phyloP scores from a whole-genome alignment of 2,329 filamentous ascomycete species.

The Pseudopithomyces maydicus region DNA sequence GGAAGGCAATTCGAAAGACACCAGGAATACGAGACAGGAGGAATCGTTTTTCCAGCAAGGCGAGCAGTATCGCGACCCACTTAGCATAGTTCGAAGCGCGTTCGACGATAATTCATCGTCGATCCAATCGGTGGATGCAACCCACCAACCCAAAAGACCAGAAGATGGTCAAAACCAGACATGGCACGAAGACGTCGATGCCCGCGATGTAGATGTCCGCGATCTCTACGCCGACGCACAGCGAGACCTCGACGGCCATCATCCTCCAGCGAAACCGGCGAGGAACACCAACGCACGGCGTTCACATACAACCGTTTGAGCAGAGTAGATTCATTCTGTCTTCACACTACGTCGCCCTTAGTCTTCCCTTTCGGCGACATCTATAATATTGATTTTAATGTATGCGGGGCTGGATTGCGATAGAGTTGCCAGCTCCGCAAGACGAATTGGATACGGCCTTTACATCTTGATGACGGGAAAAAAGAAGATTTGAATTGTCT shows the following conservation, averaged over 20 bases:
- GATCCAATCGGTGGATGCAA: neutral
- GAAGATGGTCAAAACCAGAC: neutral
- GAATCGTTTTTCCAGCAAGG: slow-evolving; percentile 1
- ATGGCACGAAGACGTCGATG: slow-evolving; percentile 4
- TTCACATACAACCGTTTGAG: slow-evolving; percentile 1
- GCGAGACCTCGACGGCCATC: slow-evolving; percentile 2
- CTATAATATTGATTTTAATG: neutral
- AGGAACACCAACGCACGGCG: neutral
- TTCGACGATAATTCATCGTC: slow-evolving; percentile 13
- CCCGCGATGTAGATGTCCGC: no score
- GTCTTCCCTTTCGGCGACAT: neutral
- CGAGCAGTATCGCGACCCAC: slow-evolving; percentile 3
- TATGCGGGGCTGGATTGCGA: neutral
- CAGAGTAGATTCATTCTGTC: neutral
- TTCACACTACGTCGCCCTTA: neutral
- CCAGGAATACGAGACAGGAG: neutral
- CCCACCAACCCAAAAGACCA: neutral
- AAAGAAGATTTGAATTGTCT: neutral
- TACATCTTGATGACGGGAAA: neutral
- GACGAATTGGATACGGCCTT: neutral
- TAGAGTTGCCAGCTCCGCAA: neutral
- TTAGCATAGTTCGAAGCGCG: slow-evolving; percentile 1
- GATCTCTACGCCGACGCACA: neutral
- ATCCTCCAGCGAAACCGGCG: neutral
- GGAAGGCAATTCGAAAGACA: neutral